These are phyloP conservation scores for Sporothrix luriei DNA, from an alignment of 2,329 filamentous ascomycete species.

Conservation along the genomic window DNA sequence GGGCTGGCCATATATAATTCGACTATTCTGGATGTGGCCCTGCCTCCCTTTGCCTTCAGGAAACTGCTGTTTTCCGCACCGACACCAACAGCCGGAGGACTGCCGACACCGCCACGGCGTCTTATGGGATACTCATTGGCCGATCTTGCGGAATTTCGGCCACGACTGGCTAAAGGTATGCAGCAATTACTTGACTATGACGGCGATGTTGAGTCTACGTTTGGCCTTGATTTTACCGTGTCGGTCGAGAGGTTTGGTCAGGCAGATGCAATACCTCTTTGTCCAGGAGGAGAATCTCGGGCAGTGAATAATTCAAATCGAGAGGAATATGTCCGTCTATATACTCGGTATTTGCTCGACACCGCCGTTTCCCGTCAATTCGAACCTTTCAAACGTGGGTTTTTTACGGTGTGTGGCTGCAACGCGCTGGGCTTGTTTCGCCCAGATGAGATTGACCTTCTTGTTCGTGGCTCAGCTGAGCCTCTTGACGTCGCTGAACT, in stretches of 20 bases:
- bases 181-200: slow-evolving; percentile 78
- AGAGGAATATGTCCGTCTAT: slow-evolving; percentile 82
- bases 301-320: slow-evolving; percentile 83
- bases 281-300: slow-evolving; percentile 69
- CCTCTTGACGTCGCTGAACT: slow-evolving; percentile 75
- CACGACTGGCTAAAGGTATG: slow-evolving; percentile 73
- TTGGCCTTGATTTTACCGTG: slow-evolving; percentile 79
- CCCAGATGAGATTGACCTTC: slow-evolving; percentile 86
- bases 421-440: slow-evolving; percentile 86
- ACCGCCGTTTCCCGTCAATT: slow-evolving; percentile 78
- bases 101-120: slow-evolving; percentile 58
- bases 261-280: slow-evolving; percentile 67
- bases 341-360: slow-evolving; percentile 79
- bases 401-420: slow-evolving; percentile 87
- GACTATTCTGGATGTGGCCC: slow-evolving; percentile 83
- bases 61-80: slow-evolving; percentile 81
- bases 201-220: slow-evolving; percentile 78
- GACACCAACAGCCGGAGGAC: slow-evolving; percentile 55
- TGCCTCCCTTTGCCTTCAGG: slow-evolving; percentile 86
- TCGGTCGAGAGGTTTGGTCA: slow-evolving; percentile 77
- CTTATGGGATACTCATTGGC: slow-evolving; percentile 74
- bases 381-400: slow-evolving; percentile 90
- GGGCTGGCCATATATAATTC: slow-evolving; percentile 94
- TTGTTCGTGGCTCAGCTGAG: slow-evolving; percentile 84
- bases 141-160: slow-evolving; percentile 81